Percentiles rank a stretch among this genome's conserved stretches.
Evolutionary conservation across 139 green algal species (phyloP).

Genomic region (Axilococcus clingmanii): DNA sequence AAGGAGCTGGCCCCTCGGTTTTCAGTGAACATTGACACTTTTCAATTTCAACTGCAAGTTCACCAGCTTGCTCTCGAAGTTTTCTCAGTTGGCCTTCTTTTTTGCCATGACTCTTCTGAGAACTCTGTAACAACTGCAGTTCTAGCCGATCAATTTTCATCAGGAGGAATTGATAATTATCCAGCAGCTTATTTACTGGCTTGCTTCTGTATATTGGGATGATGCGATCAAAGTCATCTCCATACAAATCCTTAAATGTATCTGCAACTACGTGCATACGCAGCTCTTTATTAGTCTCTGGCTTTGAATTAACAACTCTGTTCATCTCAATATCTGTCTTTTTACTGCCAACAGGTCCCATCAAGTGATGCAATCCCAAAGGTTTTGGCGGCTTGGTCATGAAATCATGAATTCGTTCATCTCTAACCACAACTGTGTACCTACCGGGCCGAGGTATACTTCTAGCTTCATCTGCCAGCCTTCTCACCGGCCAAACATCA

Average conservation of each 20-base stretch:
- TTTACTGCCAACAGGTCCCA: no score
- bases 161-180: constrained; percentile 25
- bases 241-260: constrained; percentile 33
- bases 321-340: no score
- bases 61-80: neutral
- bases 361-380: no score
- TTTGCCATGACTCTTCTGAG: neutral
- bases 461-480: no score
- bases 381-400: no score
- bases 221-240: constrained; percentile 45
- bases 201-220: constrained; percentile 25
- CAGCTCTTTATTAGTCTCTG: no score
- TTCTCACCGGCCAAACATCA: neutral
- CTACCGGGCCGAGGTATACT: no score
- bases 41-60: neutral
- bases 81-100: neutral
- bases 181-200: constrained; percentile 33
- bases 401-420: no score
- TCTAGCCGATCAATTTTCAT: constrained; percentile 21
- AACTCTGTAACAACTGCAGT: constrained; percentile 25
- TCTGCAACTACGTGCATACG: neutral
- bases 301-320: no score
- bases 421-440: no score
- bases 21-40: neutral
- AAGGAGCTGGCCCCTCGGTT: constrained; percentile 3